Evolutionary conservation across 2,329 filamentous ascomycete genomes (phyloP).

Genomic region (Penicillium corylophilum): DNA sequence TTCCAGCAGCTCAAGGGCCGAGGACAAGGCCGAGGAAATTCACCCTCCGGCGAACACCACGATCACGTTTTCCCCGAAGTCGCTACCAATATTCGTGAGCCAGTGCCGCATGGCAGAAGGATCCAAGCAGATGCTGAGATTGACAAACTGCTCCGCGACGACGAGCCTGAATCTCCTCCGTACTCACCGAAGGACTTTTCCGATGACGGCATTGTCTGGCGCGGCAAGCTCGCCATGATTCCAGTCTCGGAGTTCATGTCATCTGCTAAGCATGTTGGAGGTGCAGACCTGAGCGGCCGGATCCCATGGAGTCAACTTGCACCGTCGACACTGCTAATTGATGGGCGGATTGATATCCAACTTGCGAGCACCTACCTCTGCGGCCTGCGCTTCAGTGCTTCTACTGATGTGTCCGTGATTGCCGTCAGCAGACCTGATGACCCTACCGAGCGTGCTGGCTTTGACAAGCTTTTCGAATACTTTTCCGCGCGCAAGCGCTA

Average conservation of each 20-base stretch:
- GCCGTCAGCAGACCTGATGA: conserved; percentile 65
- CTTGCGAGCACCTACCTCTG: conserved; percentile 90
- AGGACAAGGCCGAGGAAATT: conserved; percentile 66
- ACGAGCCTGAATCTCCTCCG: conserved; percentile 76
- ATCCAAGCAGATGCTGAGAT: conserved; percentile 76
- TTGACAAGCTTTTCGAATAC: conserved; percentile 80
- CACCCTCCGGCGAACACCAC: conserved; percentile 57
- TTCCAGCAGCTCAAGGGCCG: conserved; percentile 22
- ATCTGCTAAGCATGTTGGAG: conserved; percentile 78
- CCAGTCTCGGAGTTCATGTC: conserved; percentile 73
- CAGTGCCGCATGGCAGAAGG: conserved; percentile 47
- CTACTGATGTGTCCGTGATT: conserved; percentile 81
- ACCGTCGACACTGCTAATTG: conserved; percentile 63
- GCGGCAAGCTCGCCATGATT: conserved; percentile 72
- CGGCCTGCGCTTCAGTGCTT: conserved; percentile 75
- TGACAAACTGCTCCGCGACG: conserved; percentile 79
- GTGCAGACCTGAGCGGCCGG: conserved; percentile 69
- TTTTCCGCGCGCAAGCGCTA: conserved; percentile 80
- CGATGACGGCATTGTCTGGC: conserved; percentile 74
- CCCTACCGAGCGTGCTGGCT: conserved; percentile 58
- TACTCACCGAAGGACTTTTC: conserved; percentile 78
- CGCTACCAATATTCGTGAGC: conserved; percentile 39
- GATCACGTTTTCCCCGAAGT: conserved; percentile 46
- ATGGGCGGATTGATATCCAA: conserved; percentile 71
- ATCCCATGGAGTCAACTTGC: conserved; percentile 75